Base-by-base conservation (phyloP, 129 eudicot genomes). In the Pseudognaphalium luteoalbum region DNA sequence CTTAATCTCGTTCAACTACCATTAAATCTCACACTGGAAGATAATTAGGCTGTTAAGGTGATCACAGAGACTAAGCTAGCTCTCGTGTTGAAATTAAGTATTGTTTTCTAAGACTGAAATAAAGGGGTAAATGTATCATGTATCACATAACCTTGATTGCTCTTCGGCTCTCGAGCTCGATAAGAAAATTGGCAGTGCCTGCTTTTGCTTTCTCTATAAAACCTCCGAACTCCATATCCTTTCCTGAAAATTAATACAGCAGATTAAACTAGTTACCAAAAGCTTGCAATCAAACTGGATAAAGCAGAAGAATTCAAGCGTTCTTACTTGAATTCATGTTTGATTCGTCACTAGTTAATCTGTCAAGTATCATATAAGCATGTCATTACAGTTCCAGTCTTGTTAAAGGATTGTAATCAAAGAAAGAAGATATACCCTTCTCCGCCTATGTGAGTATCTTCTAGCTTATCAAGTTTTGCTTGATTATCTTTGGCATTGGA, bases 281-380 rank as follows among this genome's bases (percentile, higher is more conserved):
- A 11, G 12, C 19, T 7, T n/a, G 19, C 7, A 41, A 60, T 5
- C 17, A n/a, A 25, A 60, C 39, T 9, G 5, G 54, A 21, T 60
- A 12, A 42, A 74, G 32, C n/a, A 21, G 6, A 30, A 54, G 39
- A 20, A 32, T 39, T 22, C 22, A 47, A 20, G 37, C 57, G 8
- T 76, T 32, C 80, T 76, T 75, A 75, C 79, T 76, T 65, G 65
- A 66, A 76, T 32, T 35, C 19, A 35, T 57, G 52, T 76, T 65
- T 76, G 80, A 52, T 76, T 32, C 72, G 6, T 76, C 21, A 19
- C 35, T 50, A 50, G 52, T 65, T 11, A 51, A 39, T 33, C 80
- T 76, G 72, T 50, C 80, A 64, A 64, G 65, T 47, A 65, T 32
- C 52, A 19, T 32, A 35, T 6, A 50, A 50, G 19, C 39, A 74